Base-by-base conservation (phyloP, 2,329 filamentous ascomycete genomes). In the Nigrograna mackinnonii region DNA sequence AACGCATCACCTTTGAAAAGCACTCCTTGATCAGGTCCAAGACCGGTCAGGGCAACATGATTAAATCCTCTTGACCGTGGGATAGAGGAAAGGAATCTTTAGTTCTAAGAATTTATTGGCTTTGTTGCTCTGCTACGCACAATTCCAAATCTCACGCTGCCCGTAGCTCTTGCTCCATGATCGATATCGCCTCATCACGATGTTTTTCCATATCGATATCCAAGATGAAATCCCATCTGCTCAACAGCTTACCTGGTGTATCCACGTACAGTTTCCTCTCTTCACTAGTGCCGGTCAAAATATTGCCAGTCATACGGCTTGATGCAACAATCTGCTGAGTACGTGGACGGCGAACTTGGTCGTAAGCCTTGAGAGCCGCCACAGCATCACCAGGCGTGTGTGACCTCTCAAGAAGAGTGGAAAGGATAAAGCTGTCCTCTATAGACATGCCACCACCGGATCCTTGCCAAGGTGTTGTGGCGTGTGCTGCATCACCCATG, bases 401-500 rank as follows among this genome's bases (percentile, higher is more conserved):
- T n/a, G 21, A 44, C 0, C 32, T 31, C 13, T 31, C 35, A 38
- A 75, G 44, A 6, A 72, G 47, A 5, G 50, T 52, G 4, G 61
- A 58, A 20, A 77, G 61, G 3, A 70, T 54, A n/a, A 76, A 59
- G 1, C 68, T 73, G 41, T 79, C 78, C 57, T 80, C 78, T 43
- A 79, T 69, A 5, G 75, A 76, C 42, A 74, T 70, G 1, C 76
- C 73, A 2, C 76, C 77, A 4, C 78, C 78, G 0, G 75, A 69
- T 1, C 77, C 77, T 3, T 75, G 69, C 54, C 78, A 75, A 2
- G 78, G 77, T 0, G 71, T 73, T 0, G 65, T 57, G 0, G 77
- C 76, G 49, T 80, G 78, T 5, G 78, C 78, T 0, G 78, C 77
- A 47, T 80, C 77, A 5, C 78, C 78, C 0, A 77, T 64, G 4